Conservation (phyloP, 331 rosid genomes). For the Pyrus hybrid region DNA sequence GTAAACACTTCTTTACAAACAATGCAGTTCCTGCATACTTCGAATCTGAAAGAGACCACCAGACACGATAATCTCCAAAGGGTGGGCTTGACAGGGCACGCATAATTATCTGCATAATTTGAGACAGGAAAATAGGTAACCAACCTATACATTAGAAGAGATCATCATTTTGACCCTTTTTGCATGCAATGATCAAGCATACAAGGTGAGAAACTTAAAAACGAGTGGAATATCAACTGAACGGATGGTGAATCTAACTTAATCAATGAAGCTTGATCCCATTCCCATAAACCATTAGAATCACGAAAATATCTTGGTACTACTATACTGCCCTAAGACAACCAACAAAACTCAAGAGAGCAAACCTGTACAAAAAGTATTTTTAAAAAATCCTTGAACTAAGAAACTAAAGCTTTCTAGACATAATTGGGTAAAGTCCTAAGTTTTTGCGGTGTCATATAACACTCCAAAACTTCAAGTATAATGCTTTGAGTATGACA, state of each 20-base stretch:
- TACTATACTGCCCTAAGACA: not conserved
- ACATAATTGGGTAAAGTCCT: not conserved
- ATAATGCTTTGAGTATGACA: not conserved
- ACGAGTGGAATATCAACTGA: not conserved
- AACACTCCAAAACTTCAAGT: not conserved
- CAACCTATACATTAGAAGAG: not conserved
- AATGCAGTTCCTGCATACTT: slow-evolving; percentile 97
- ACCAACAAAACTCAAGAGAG: not conserved
- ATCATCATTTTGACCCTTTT: not conserved
- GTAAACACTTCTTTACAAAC: slow-evolving; percentile 76
- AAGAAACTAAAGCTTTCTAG: not conserved
- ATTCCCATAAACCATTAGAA: not conserved
- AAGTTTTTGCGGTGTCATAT: not conserved
- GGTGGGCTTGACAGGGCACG: slow-evolving; percentile 84
- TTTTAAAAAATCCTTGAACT: not conserved
- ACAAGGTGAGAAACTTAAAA: not conserved
- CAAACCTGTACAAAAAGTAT: not conserved
- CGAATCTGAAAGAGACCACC: slow-evolving; percentile 99
- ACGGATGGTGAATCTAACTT: not conserved
- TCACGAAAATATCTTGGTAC: not conserved
- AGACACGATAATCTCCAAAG: slow-evolving; percentile 61
- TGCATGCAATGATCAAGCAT: not conserved
- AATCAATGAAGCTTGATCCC: not conserved
- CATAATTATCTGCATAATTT: slow-evolving; percentile 60
- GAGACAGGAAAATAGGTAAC: not conserved